These are phyloP conservation scores for Artemisia argyi DNA, from an alignment of 129 eudicot genomes.

Conservation along the genomic window DNA sequence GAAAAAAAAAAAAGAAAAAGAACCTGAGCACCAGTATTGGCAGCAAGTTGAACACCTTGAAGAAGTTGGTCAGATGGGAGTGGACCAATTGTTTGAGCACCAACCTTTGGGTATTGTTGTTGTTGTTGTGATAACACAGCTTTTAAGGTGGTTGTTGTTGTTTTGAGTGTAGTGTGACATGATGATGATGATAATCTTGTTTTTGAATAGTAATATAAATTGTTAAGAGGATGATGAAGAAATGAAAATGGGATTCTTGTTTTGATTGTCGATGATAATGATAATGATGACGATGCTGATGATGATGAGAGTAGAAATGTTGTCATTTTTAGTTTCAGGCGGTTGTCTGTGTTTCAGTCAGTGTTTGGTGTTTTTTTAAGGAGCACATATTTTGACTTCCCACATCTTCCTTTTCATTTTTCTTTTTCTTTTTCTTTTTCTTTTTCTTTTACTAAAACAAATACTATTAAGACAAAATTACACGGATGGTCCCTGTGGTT, in stretches of 20 bases:
- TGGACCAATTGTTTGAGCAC: slow-evolving; percentile 65
- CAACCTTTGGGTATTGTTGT: slow-evolving; percentile 47
- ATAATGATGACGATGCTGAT: slow-evolving; percentile 11
- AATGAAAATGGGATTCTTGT: slow-evolving; percentile 23
- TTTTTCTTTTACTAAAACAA: no score
- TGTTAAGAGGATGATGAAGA: slow-evolving; percentile 14
- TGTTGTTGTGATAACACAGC: slow-evolving; percentile 52
- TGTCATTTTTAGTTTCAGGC: slow-evolving; percentile 23
- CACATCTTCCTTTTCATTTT: no score
- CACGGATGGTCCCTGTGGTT: no score
- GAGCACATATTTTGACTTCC: no score
- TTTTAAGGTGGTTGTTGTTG: background rate
- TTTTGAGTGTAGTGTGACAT: slow-evolving; percentile 7
- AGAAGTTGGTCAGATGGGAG: slow-evolving; percentile 67
- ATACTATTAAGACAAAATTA: no score
- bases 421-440: no score
- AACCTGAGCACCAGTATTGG: slow-evolving; percentile 89
- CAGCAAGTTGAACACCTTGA: slow-evolving; percentile 71
- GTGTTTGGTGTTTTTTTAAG: background rate
- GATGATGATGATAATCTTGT: slow-evolving; percentile 18
- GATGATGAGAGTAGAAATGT: slow-evolving; percentile 35
- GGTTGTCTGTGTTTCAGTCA: background rate
- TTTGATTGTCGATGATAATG: background rate
- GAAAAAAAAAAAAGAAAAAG: no score
- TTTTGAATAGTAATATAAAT: slow-evolving; percentile 2